Evolutionary conservation across 306 rosid genomes (phyloP), one percentile per base, ranked within the genome.

Genomic region (Castanea mollissima): DNA sequence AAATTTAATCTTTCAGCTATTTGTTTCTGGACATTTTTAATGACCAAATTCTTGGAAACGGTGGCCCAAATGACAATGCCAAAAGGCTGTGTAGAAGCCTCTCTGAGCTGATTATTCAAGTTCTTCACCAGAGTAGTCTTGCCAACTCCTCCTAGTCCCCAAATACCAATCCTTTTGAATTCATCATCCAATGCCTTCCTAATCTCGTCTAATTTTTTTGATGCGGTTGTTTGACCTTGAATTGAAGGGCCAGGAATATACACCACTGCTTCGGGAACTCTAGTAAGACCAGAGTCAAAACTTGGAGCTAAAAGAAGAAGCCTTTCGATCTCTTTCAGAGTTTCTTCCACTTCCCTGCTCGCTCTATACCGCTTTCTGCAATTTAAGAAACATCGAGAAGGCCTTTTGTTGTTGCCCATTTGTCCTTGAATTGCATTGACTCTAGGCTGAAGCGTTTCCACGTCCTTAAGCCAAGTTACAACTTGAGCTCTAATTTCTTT

Each of bases 61-160:
- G 23, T 23, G 23, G 23, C 23, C 23, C 23, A 23, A 23, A 23
- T 80, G 63, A 80, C 76, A 31, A 75, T 68, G 54, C 35, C 75
- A 67, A 44, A 80, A 19, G 76, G 68, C 21, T 16, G 41, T 12
- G 18, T 15, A 6, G 46, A 16, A 64, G 23, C 15, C 4, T 2
- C 5, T 29, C 31, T 18, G 46, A 80, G 80, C 23, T 75, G 15
- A 20, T 80, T 46, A 31, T 80, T 80, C 76, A 80, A 57, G 18
- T 73, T 80, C 69, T 16, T 74, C 16, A 74, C 79, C 25, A 80
- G 75, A 1, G 79, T 57, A 69, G 84, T 75, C 49, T 80, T 81
- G 23, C 80, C 80, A 7, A 78, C 62, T 15, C 80, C 79, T 12
- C 84, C 76, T 56, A 57, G 69, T 32, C 80, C 84, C 73, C 67